These are phyloP conservation scores for Cryoendolithus antarcticus DNA, from an alignment of 2,329 filamentous ascomycete genomes.

Conservation along the genomic window DNA sequence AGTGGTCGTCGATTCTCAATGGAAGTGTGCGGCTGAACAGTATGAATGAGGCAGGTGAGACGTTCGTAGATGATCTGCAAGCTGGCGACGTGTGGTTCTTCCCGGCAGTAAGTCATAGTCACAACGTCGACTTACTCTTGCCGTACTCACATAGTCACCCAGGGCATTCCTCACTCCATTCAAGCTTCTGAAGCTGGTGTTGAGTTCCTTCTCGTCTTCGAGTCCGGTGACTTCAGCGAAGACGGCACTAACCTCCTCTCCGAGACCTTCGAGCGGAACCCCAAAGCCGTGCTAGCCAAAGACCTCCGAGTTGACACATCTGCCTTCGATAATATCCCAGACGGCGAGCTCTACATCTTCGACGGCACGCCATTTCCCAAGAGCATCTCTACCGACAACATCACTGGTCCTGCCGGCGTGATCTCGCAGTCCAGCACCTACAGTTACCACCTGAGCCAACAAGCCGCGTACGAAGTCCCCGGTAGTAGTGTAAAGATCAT, in stretches of 20 bases:
- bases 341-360: slow-evolving; percentile 30
- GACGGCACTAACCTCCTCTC: slow-evolving; percentile 47
- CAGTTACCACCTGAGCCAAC: slow-evolving; percentile 33
- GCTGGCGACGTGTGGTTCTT: slow-evolving; percentile 16
- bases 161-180: slow-evolving; percentile 19
- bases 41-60: slow-evolving; percentile 21
- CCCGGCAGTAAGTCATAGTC: slow-evolving; percentile 6
- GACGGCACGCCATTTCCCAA: slow-evolving; percentile 24
- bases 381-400: slow-evolving; percentile 27
- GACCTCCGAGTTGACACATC: slow-evolving; percentile 28
- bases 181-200: slow-evolving; percentile 37
- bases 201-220: slow-evolving; percentile 50
- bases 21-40: slow-evolving; percentile 18
- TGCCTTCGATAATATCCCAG: slow-evolving; percentile 24
- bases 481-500: slow-evolving; percentile 48
- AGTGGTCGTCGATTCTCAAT: slow-evolving; percentile 22
- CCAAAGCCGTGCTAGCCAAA: slow-evolving; percentile 30
- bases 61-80: slow-evolving; percentile 21
- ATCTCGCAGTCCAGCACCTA: slow-evolving; percentile 23
- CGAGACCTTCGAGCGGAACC: slow-evolving; percentile 17
- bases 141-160: too few relatives aligned
- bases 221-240: slow-evolving; percentile 46
- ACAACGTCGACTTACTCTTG: too few relatives aligned
- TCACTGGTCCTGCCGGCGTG: slow-evolving; percentile 22
- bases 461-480: slow-evolving; percentile 38